These are phyloP conservation scores for Cystoderma amianthinum DNA, from an alignment of 768 basidiomycete genomes.

Conservation along the genomic window DNA sequence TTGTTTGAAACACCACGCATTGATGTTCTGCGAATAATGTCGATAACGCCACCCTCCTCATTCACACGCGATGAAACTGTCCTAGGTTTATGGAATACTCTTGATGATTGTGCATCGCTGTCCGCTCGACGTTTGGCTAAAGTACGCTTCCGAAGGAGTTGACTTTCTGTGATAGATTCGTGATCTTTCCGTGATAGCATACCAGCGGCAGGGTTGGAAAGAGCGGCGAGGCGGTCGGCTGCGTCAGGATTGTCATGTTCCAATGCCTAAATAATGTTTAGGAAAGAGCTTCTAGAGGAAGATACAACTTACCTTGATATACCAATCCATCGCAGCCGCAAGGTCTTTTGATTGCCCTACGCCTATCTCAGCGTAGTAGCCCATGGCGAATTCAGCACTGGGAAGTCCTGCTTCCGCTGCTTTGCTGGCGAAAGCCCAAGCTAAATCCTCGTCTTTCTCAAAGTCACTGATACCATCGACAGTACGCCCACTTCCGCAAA, in stretches of 20 bases:
- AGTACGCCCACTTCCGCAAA: constrained; percentile 64
- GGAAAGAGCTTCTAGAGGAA: background rate
- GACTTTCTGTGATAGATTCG: too few species aligned
- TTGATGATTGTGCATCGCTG: too few species aligned
- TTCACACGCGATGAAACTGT: too few species aligned
- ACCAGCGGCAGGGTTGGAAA: background rate
- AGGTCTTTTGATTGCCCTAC: constrained; percentile 68
- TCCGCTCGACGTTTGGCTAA: too few species aligned
- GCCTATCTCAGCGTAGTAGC: constrained; percentile 91
- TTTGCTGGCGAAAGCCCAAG: constrained; percentile 87
- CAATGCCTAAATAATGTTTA: background rate
- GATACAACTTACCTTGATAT: constrained; percentile 33
- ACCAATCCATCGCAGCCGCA: constrained; percentile 70
- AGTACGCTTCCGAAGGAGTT: too few species aligned
- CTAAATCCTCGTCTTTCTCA: constrained; percentile 82
- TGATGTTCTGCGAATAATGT: too few species aligned
- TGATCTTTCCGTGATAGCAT: too few species aligned
- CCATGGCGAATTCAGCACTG: constrained; percentile 91
- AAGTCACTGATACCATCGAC: constrained; percentile 42
- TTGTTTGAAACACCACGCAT: too few species aligned
- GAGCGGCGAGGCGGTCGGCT: background rate
- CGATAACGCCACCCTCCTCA: too few species aligned
- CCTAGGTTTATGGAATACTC: too few species aligned
- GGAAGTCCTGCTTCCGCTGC: constrained; percentile 68
- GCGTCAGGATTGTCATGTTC: background rate